phyloP scores from a whole-genome alignment of 176 grass and related monocot genomes.

The Carex cristatella region DNA sequence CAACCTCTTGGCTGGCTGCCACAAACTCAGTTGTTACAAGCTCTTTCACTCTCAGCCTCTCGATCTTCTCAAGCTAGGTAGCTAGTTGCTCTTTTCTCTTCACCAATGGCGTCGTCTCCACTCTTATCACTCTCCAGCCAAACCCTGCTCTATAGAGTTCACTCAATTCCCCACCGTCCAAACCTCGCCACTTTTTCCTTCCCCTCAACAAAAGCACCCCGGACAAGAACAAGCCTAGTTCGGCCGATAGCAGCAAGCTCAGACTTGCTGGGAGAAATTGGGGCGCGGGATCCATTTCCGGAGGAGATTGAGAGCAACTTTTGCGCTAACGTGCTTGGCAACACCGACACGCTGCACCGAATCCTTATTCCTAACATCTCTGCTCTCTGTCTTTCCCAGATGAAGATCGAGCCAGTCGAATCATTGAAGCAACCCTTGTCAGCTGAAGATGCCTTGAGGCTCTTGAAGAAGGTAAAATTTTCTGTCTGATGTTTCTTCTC shows the following conservation, averaged over 20 bases:
- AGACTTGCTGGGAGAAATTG: constrained; percentile 60
- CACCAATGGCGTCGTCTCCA: constrained; percentile 20
- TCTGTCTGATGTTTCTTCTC: neutral
- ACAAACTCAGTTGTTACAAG: neutral
- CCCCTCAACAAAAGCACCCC: neutral
- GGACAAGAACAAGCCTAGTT: neutral
- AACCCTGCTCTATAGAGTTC: neutral
- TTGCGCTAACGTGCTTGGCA: constrained; percentile 59
- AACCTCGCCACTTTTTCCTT: neutral
- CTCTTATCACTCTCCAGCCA: neutral
- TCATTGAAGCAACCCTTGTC: constrained; percentile 27
- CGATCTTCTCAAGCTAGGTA: neutral
- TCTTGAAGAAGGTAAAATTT: constrained; percentile 48
- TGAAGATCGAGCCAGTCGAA: constrained; percentile 32
- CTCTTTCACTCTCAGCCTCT: neutral
- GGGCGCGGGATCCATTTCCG: constrained; percentile 74
- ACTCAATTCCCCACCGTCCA: neutral
- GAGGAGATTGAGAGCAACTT: constrained; percentile 85
- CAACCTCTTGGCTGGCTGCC: neutral
- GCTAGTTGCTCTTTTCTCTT: neutral
- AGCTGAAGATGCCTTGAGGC: constrained; percentile 38
- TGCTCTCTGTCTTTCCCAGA: constrained; percentile 56
- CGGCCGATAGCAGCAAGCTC: constrained; percentile 28
- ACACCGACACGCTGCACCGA: constrained; percentile 70
- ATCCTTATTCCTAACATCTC: constrained; percentile 81